Evolutionary conservation across 2,329 filamentous ascomycete species (phyloP).

Genomic region (Aspergillus carbonarius): DNA sequence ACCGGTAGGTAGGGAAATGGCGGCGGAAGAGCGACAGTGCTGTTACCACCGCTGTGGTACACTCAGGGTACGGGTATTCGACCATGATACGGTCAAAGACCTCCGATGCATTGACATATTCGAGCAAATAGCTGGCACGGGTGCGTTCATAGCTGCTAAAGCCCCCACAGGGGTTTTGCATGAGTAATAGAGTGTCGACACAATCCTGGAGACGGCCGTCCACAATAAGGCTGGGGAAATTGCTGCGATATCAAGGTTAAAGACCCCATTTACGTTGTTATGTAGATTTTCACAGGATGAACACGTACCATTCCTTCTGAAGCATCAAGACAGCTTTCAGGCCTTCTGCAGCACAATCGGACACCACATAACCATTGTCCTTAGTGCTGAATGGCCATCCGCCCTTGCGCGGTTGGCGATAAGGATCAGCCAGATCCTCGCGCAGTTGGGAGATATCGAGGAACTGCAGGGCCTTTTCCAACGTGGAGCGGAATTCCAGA

Average conservation of each 20-base stretch:
- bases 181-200: conserved; percentile 8
- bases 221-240: background rate
- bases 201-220: conserved; percentile 2
- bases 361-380: conserved; percentile 6
- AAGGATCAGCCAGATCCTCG: background rate
- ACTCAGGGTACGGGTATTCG: conserved; percentile 13
- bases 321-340: conserved; percentile 10
- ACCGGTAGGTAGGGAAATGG: conserved; percentile 6
- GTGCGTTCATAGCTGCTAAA: conserved; percentile 8
- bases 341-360: conserved; percentile 9
- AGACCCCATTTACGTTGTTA: background rate
- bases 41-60: conserved; percentile 8
- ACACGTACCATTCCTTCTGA: background rate
- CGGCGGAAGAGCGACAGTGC: conserved; percentile 4
- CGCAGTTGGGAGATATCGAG: conserved; percentile 4
- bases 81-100: conserved; percentile 12
- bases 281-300: background rate
- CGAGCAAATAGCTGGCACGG: conserved; percentile 1
- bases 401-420: conserved; percentile 7
- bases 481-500: background rate
- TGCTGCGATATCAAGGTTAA: background rate
- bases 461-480: conserved; percentile 7
- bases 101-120: conserved; percentile 10
- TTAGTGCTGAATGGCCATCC: conserved; percentile 11
- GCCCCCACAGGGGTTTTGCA: conserved; percentile 9